Conservation (phyloP, 2,329 filamentous ascomycete species). For the Arthroderma sp. region DNA sequence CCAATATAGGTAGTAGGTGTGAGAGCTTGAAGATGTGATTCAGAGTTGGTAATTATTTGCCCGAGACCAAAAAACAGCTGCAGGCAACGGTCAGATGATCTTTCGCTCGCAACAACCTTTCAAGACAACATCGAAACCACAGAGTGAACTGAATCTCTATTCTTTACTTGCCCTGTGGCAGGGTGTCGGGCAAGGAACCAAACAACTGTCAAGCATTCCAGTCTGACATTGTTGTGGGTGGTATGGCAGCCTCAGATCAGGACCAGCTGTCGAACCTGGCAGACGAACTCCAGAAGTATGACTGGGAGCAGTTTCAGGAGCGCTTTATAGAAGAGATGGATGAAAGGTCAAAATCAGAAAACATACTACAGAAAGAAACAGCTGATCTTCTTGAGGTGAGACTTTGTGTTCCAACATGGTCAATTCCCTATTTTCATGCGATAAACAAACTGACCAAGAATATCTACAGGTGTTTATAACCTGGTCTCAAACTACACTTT, state of each 20-base stretch:
- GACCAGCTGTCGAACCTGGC: background rate
- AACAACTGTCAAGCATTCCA: constrained; percentile 1
- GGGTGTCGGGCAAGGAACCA: background rate
- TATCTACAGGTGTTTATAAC: constrained; percentile 55
- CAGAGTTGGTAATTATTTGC: too few species aligned
- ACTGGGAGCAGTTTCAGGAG: constrained; percentile 65
- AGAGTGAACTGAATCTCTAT: too few species aligned
- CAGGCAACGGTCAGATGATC: too few species aligned
- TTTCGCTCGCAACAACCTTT: too few species aligned
- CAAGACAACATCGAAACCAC: too few species aligned
- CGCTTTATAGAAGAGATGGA: constrained; percentile 55
- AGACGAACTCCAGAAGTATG: constrained; percentile 40
- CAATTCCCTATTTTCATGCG: too few species aligned
- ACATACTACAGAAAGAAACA: constrained; percentile 53
- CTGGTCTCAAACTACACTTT: constrained; percentile 62
- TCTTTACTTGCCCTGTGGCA: too few species aligned
- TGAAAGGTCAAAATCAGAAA: constrained; percentile 51
- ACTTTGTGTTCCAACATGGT: constrained; percentile 15
- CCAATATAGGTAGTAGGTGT: too few species aligned
- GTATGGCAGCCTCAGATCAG: background rate
- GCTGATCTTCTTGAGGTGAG: constrained; percentile 48
- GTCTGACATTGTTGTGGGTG: too few species aligned
- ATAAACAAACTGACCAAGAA: background rate
- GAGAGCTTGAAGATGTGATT: too few species aligned
- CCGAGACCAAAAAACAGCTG: too few species aligned